Evolutionary conservation across 805 yeast species (phyloP), one percentile per base, ranked within the genome.

Genomic region (Saturnispora ahearnii): DNA sequence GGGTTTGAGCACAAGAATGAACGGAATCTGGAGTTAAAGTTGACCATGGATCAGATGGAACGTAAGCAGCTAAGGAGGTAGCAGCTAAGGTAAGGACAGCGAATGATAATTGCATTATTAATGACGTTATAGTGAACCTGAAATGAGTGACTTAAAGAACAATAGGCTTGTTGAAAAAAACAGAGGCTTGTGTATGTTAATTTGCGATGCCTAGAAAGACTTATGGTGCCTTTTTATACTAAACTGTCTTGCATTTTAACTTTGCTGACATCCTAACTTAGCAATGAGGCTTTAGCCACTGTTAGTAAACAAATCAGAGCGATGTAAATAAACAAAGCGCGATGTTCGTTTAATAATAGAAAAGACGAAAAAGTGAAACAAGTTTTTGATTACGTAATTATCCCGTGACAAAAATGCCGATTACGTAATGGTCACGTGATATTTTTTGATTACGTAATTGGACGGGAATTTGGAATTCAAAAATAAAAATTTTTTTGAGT

Each of bases 11-110:
- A 56, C 59, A 56, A 15, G 78, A 56, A 53, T 73, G 73, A 44
- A 76, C 77, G 40, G 65, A 51, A 22, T 48, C 36, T 57, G 93
- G 90, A 36, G 89, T 82, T 65, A 84, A 73, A 49, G 88, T 81
- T 49, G 84, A 66, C 85, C 85, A 84, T 59, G 83, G 80, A 53
- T 78, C 82, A 48, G 80, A 65, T 54, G 84, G 85, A 57, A 79
- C 77, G 57, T 76, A 76, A 51, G 87, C 87, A 46, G 84, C 83
- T 46, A 73, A 48, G 32, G 81, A 72, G 15, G 72, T 52, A n/a
- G 78, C 63, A 48, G 74, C 73, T 40, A 78, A 61, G 59, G 81
- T 78, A 49, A 74, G 59, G 42, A 56, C 11, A 7, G 56, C 11
- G 22, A 52, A 32, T 10, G 55, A 49, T 22, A 54, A 40, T 45